Evolutionary conservation across 2,329 filamentous ascomycete genomes (phyloP), one percentile per base, ranked within the genome.

Genomic region (Allantophomopsis lycopodina): DNA sequence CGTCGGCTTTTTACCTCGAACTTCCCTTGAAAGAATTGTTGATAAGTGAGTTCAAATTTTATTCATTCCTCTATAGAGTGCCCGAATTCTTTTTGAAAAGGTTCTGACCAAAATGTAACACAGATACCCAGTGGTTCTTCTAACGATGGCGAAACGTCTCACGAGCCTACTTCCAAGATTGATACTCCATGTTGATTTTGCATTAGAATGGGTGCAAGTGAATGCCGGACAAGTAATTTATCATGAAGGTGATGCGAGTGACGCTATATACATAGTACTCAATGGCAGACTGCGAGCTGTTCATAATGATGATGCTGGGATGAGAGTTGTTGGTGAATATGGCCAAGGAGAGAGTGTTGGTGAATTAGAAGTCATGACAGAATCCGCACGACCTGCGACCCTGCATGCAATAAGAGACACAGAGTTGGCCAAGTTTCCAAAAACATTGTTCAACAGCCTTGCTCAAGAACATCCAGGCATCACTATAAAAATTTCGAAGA

Each of bases 401-500:
- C 63, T 98, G 12, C 89, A 96, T 54, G 91, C 91, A 5, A 98
- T 98, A 50, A 83, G 91, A 42, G 91, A 96, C 48, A 96, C 91
- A 0, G 91, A 98, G 56, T 65, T 98, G 20, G 89, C 93, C 42
- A 96, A 94, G 52, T 94, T 98, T 44, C 91, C 91, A 1, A 83
- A 89, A 42, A 94, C 86, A 0, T 64, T 98, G 1, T 98, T 98
- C 68, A 98, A 98, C 65, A 98, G 91, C 54, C 73, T 98, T 39
- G 91, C 91, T 1, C 82, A 94, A 55, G 91, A 98, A 54, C 91
- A 98, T 54, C 91, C 91, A 5, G 93, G 87, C 34, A 98, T 98
- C 53, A 96, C 91, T 0, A 96, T 98, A 58, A 95, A 96, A 60
- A 94, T 98, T 20, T 96, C 91, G 2, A 98, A 96, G 59, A 91